Conservation (phyloP, 2,329 filamentous ascomycete genomes). For the Microdochium paspali region DNA sequence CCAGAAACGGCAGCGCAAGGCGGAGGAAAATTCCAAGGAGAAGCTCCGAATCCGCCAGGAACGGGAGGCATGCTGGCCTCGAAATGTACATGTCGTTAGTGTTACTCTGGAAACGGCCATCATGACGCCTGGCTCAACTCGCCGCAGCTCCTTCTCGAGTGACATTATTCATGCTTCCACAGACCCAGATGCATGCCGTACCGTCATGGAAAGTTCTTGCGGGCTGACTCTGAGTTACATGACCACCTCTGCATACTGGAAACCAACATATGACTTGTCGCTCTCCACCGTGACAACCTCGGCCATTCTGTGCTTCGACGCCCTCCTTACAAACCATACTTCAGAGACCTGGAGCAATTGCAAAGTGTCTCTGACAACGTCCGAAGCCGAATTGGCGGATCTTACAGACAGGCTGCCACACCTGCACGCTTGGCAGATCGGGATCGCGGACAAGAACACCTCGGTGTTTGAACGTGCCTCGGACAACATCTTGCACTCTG, state of each 20-base stretch:
- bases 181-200: constrained; percentile 6
- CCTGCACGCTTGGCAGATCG: constrained; percentile 48
- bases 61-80: constrained; percentile 38
- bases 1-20: constrained; percentile 23
- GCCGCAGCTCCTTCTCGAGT: constrained; percentile 40
- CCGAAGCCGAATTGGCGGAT: constrained; percentile 47
- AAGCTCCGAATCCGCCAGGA: constrained; percentile 32
- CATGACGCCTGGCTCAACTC: constrained; percentile 34
- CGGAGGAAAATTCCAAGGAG: constrained; percentile 28
- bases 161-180: constrained; percentile 28
- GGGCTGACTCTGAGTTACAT: constrained; percentile 50
- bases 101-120: constrained; percentile 39
- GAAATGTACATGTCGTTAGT: constrained; percentile 35
- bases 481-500: constrained; percentile 25
- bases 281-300: constrained; percentile 46
- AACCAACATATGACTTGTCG: constrained; percentile 51
- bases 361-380: constrained; percentile 52
- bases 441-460: constrained; percentile 25
- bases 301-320: constrained; percentile 49
- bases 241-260: constrained; percentile 48
- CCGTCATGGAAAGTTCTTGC: constrained; percentile 17
- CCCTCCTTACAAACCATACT: constrained; percentile 51
- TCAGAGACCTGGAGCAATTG: constrained; percentile 55
- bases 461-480: constrained; percentile 1
- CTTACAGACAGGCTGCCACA: constrained; percentile 45